A percentile compares a stretch with the other conserved stretches of the same genome.
Evolutionary conservation across 441 rosid genomes (phyloP).

Genomic region (Euphorbia celastroides): DNA sequence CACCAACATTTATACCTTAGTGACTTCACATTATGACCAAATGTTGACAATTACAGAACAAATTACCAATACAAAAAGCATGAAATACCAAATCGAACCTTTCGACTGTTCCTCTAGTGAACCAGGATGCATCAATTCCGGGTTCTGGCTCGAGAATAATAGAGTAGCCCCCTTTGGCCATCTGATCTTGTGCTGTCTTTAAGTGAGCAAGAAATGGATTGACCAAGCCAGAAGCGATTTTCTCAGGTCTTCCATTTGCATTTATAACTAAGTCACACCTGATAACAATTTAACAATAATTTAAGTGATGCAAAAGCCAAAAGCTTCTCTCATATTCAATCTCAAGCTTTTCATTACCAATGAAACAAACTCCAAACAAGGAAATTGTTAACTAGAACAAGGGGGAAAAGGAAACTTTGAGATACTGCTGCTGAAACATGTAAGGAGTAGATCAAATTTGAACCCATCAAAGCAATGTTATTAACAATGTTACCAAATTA

Average conservation of each 20-base stretch:
- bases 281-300: background rate
- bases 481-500: background rate
- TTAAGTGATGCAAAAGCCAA: conserved; percentile 8
- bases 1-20: too few species aligned
- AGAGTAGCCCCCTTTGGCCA: conserved; percentile 89
- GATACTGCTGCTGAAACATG: background rate
- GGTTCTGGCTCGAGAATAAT: conserved; percentile 68
- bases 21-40: too few species aligned
- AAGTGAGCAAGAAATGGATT: conserved; percentile 88
- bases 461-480: background rate
- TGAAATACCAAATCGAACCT: conserved; percentile 38
- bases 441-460: background rate
- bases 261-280: conserved; percentile 89
- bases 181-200: conserved; percentile 79
- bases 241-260: conserved; percentile 78
- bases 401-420: background rate
- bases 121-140: conserved; percentile 59
- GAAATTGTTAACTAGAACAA: background rate
- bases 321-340: conserved; percentile 6
- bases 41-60: background rate
- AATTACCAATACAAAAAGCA: conserved; percentile 1
- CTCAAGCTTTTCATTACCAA: background rate
- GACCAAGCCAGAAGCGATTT: conserved; percentile 85
- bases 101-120: conserved; percentile 76
- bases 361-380: background rate